Evolutionary conservation across 495 filamentous ascomycete genomes (phyloP).

Genomic region (Penicillium nucicola): DNA sequence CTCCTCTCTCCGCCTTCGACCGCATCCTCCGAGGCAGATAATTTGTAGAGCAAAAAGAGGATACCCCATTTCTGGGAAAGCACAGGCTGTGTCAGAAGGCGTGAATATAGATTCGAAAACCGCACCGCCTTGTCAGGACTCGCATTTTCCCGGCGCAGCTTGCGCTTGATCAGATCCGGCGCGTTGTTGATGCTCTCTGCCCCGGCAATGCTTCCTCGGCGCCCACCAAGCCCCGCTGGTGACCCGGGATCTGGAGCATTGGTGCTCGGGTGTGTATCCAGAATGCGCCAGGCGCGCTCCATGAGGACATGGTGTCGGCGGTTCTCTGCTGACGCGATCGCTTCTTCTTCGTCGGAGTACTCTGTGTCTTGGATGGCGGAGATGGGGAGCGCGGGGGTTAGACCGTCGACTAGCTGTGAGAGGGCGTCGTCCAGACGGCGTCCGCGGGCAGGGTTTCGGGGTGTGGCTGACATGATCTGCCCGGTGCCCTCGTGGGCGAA

Average conservation of each 20-base stretch:
- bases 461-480: slow-evolving; percentile 31
- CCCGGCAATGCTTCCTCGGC: slow-evolving; percentile 34
- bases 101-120: slow-evolving; percentile 85
- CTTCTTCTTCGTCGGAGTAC: slow-evolving; percentile 42
- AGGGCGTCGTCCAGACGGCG: slow-evolving; percentile 55
- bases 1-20: slow-evolving; percentile 30
- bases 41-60: slow-evolving; percentile 80
- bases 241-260: slow-evolving; percentile 27
- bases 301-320: slow-evolving; percentile 38
- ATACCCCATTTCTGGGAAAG: slow-evolving; percentile 96
- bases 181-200: slow-evolving; percentile 76
- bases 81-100: slow-evolving; percentile 83
- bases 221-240: slow-evolving; percentile 20
- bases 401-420: slow-evolving; percentile 51
- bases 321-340: slow-evolving; percentile 42
- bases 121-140: slow-evolving; percentile 81
- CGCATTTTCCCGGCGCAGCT: slow-evolving; percentile 68
- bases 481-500: slow-evolving; percentile 7
- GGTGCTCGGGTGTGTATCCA: slow-evolving; percentile 29
- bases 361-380: slow-evolving; percentile 32
- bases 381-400: slow-evolving; percentile 39
- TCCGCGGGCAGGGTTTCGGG: slow-evolving; percentile 33
- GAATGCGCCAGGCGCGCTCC: slow-evolving; percentile 43
- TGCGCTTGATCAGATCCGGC: slow-evolving; percentile 84
- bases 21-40: slow-evolving; percentile 57